These are phyloP conservation scores for Goniomonas avonlea DNA, from an alignment of 78 protist genomes.

Conservation along the genomic window DNA sequence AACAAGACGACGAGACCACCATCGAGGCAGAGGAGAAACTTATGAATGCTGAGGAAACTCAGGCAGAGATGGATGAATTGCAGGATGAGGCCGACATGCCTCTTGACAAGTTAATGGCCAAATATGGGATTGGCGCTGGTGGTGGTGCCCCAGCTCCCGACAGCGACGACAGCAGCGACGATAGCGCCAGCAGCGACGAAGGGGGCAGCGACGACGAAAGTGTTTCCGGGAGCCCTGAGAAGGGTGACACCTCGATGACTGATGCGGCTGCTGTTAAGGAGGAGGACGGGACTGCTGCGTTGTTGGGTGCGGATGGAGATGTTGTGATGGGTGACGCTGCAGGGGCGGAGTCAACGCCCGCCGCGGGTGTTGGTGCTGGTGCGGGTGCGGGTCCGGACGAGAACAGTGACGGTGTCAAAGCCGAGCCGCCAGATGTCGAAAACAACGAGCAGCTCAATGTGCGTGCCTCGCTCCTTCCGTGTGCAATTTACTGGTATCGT, in stretches of 20 bases:
- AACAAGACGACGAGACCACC: background rate
- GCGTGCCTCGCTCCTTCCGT: too few species aligned
- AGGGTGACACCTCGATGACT: background rate
- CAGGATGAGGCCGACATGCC: background rate
- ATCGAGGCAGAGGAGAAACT: background rate
- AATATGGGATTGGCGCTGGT: background rate
- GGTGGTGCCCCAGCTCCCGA: background rate
- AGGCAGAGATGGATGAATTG: constrained; percentile 9
- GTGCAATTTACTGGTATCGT: background rate
- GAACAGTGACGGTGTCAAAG: background rate
- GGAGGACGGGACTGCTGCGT: background rate
- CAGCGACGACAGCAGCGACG: background rate
- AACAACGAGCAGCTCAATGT: background rate
- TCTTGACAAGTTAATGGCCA: constrained; percentile 6
- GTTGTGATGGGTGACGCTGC: too few species aligned
- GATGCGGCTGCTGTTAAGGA: too few species aligned
- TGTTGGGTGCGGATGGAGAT: constrained; percentile 16
- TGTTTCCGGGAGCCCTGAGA: background rate
- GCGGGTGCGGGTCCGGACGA: too few species aligned
- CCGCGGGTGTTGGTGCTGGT: too few species aligned
- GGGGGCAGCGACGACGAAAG: constrained; percentile 28
- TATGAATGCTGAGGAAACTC: background rate
- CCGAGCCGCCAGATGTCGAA: background rate
- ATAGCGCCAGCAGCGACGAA: background rate
- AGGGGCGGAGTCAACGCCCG: constrained; percentile 18